Evolutionary conservation across 108 stramenopile species (phyloP).

Genomic region (Cyclotella atomus): DNA sequence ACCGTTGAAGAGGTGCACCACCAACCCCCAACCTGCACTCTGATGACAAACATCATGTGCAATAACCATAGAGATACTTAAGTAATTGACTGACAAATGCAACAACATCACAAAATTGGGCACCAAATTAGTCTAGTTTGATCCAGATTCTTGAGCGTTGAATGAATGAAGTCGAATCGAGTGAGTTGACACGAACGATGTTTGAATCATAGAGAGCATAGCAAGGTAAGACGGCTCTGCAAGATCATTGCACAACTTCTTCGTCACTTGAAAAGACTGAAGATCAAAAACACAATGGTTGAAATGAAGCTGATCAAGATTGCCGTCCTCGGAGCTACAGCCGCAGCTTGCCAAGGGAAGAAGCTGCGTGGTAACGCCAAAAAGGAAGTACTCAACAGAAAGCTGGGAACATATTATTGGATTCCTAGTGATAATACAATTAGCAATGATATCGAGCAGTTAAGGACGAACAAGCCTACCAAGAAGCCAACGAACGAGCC

Average conservation of each 20-base stretch:
- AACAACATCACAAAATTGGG: slow-evolving; percentile 4
- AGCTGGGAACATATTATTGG: slow-evolving; percentile 8
- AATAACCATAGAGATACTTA: too few relatives aligned
- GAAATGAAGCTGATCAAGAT: neutral
- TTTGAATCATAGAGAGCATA: too few relatives aligned
- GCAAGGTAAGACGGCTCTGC: too few relatives aligned
- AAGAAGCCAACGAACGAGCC: neutral
- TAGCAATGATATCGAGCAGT: neutral
- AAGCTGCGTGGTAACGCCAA: neutral
- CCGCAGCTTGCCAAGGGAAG: neutral
- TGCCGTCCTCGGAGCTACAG: neutral
- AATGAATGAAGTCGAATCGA: neutral
- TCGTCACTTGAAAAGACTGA: too few relatives aligned
- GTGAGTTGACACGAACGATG: neutral
- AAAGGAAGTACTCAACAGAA: neutral
- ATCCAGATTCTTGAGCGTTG: neutral
- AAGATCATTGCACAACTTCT: too few relatives aligned
- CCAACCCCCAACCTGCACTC: too few relatives aligned
- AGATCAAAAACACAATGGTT: slow-evolving; percentile 1
- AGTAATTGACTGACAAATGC: neutral
- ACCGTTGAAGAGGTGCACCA: too few relatives aligned
- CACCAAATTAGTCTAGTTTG: neutral
- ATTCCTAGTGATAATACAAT: neutral
- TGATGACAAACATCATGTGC: too few relatives aligned
- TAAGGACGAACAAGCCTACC: neutral